These are phyloP conservation scores for Pseudopithomyces chartarum DNA, from an alignment of 2,329 filamentous ascomycete species.

Conservation along the genomic window DNA sequence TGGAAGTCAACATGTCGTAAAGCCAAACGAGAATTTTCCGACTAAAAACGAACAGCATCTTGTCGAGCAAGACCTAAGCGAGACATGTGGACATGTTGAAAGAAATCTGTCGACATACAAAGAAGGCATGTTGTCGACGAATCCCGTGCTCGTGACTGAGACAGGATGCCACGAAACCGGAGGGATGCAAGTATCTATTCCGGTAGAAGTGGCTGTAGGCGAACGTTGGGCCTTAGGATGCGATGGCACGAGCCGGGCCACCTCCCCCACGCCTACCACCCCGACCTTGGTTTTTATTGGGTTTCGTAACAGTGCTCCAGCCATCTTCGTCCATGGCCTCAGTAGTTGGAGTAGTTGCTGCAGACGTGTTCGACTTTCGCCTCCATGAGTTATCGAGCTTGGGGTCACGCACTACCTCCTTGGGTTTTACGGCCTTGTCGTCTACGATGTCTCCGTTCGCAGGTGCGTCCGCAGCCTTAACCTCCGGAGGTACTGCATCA, in stretches of 20 bases:
- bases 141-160: conserved; percentile 23
- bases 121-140: conserved; percentile 24
- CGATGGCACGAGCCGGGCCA: conserved; percentile 50
- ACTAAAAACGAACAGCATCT: conserved; percentile 16
- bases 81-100: conserved; percentile 15
- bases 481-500: conserved; percentile 37
- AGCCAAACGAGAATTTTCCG: conserved; percentile 19
- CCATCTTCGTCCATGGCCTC: conserved; percentile 57
- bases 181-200: conserved; percentile 30
- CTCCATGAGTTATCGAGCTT: conserved; percentile 47
- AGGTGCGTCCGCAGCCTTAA: conserved; percentile 51
- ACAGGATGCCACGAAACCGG: conserved; percentile 27
- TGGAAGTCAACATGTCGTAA: conserved; percentile 9
- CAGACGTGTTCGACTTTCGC: conserved; percentile 41
- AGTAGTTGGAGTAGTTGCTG: conserved; percentile 45
- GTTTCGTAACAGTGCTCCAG: conserved; percentile 58
- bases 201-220: conserved; percentile 20
- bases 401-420: conserved; percentile 57
- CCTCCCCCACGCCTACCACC: conserved; percentile 49
- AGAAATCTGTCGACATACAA: conserved; percentile 22
- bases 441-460: conserved; percentile 57
- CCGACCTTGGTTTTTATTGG: conserved; percentile 44
- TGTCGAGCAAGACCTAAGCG: conserved; percentile 8
- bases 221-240: conserved; percentile 45
- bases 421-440: conserved; percentile 61